Percentiles rank a stretch among this genome's conserved stretches.
Evolutionary conservation across 2,329 filamentous ascomycete genomes (phyloP).

Genomic region (Colletotrichum horii): DNA sequence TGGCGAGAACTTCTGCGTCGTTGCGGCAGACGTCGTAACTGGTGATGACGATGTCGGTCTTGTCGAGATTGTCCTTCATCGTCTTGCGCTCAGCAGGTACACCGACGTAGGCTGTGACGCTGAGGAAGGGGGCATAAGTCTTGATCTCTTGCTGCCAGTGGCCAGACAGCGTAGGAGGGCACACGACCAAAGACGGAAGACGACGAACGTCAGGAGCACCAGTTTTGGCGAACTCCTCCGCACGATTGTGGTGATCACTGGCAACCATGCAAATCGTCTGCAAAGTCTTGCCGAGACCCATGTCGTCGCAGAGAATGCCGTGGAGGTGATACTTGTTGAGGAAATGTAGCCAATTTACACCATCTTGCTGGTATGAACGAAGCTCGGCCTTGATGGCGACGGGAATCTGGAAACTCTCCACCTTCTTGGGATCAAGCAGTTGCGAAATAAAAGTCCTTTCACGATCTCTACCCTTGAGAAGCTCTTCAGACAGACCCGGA

Average conservation of each 20-base stretch:
- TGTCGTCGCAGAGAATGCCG: conserved; percentile 97
- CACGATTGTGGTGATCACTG: conserved; percentile 93
- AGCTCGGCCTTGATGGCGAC: conserved; percentile 97
- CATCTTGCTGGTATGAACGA: conserved; percentile 96
- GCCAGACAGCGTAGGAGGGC: conserved; percentile 92
- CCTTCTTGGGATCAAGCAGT: conserved; percentile 95
- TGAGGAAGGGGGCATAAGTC: conserved; percentile 93
- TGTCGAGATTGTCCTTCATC: conserved; percentile 71
- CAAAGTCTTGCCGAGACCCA: conserved; percentile 97
- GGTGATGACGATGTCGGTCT: conserved; percentile 92
- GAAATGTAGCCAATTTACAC: conserved; percentile 98
- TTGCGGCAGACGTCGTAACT: conserved; percentile 99
- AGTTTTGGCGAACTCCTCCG: conserved; percentile 87
- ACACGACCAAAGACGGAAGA: conserved; percentile 92
- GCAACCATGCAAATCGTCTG: conserved; percentile 98
- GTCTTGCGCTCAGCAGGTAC: conserved; percentile 80
- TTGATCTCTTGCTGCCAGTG: conserved; percentile 99
- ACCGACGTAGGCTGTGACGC: conserved; percentile 88
- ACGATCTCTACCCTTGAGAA: conserved; percentile 88
- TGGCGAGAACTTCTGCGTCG: conserved; percentile 82
- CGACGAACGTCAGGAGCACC: conserved; percentile 77
- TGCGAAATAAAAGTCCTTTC: conserved; percentile 97
- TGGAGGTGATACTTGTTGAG: conserved; percentile 98
- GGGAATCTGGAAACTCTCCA: conserved; percentile 90
- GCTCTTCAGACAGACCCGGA: conserved; percentile 85